Evolutionary conservation across 225 moss, liverwort and hornwort genomes (phyloP), one percentile per base, ranked within the genome.

Genomic region (Takakia lepidozioides): DNA sequence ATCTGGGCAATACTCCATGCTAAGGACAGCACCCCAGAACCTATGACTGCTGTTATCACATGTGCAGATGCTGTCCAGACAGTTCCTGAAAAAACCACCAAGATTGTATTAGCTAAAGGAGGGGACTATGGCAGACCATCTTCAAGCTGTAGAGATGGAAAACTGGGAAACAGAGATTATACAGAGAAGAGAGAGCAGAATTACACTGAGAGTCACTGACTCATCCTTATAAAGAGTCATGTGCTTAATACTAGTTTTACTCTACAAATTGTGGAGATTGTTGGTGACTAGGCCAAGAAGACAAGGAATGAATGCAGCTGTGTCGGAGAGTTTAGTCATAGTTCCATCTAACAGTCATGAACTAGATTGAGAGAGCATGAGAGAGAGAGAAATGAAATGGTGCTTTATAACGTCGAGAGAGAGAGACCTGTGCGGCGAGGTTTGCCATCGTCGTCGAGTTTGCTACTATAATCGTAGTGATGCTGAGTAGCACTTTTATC

Each of bases 1-100:
- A 98, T 67, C 40, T 98, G 90, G 2, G 85, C 87, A 6, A 98
- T 72, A 57, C 87, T 87, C 95, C 95, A 98, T 2, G 87, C 69
- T 38, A 98, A 30, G 1, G 90, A 77, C 22, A 90, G 52, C 5
- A 98, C 80, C 0, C 90, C 90, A 1, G 90, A 87, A 10, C 87
- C 95, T 21, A 98, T 98, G 7, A 98, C 90, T 4, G 87, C 90
- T 0, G 95, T 95, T 19, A 95, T 76, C 5, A 95, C 83, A 35
- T 87, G 95, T 0, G 90, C 95, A n/a, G 90, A 57, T 1, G 90
- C 78, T 23, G 82, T 63, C 46, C 49, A 71, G 1, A 57, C 49
- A 4, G 54, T 83, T 41, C 87, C 92, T 85, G 81, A 21, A 0
- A 24, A 15, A 0, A 23, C 29, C 48, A 42, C 49, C 30, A 26